Base-by-base conservation (phyloP, 805 yeast species). In the Lipomyces kockii region DNA sequence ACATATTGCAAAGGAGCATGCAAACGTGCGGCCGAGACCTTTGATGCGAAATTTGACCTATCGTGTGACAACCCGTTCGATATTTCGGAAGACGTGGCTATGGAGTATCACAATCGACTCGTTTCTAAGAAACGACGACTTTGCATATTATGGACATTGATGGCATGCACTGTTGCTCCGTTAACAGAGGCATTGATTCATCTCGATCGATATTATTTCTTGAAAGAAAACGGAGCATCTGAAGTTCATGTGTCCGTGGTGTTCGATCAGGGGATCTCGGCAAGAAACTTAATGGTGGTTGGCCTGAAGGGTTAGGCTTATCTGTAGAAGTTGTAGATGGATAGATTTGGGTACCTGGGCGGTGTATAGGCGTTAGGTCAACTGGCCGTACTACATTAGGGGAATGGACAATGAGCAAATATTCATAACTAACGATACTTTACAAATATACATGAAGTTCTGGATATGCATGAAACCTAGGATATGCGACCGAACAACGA, bases 61-160 rank as follows among this genome's bases (percentile, higher is more conserved):
- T 17, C 59, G 9, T 14, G 12, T 12, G 64, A 58, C 17, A 51
- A 61, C 27, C 66, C 64, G 14, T 69, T 67, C 39, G 60, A 61
- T 12, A 63, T 71, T 11, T 52, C 62, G n/a, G 63, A 56, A 3
- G 67, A 61, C 6, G 39, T 22, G 11, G 64, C 72, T 1, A 49
- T 14, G 17, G 49, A 59, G 4, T 72, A 70, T 37, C 39, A 58
- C 12, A 25, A 59, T 4, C 12, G 29, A 17, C 64, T 59, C 25
- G 22, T 34, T n/a, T 34, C 52, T n/a, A 67, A 69, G 43, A 49
- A 67, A 22, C 49, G 62, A 22, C 72, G 72, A 29, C 58, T 72
- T 7, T 58, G 68, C 29, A 61, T 72, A 17, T 43, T 72, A 6
- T 72, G 74, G 74, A 72, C 75, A 9, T 58, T 72, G 52, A 62